phyloP scores from a whole-genome alignment of 345 rosid species.

The Firmiana major region DNA sequence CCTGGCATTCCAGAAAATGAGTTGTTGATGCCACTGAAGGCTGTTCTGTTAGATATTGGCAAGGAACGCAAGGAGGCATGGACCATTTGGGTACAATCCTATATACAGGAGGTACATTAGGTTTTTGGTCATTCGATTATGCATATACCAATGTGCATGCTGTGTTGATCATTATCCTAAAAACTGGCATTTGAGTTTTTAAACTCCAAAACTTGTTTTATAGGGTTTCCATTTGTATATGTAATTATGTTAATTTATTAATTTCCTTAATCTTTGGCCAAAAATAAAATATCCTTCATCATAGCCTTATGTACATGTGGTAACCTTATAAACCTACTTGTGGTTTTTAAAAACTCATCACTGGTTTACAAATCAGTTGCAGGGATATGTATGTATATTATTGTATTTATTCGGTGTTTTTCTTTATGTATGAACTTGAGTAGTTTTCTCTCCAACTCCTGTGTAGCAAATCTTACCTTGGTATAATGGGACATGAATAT shows the following conservation, averaged over 20 bases:
- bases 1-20: slow-evolving; percentile 53
- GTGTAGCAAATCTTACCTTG: not conserved
- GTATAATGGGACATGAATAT: not conserved
- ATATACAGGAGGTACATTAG: slow-evolving; percentile 72
- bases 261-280: not conserved
- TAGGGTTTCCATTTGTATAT: not conserved
- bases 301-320: not conserved
- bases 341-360: not conserved
- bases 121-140: not conserved
- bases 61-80: slow-evolving; percentile 95
- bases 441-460: too few relatives aligned
- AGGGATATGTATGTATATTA: not conserved
- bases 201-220: not conserved
- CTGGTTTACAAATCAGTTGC: not conserved
- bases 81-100: slow-evolving; percentile 78
- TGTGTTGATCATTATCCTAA: not conserved
- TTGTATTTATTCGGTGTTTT: not conserved
- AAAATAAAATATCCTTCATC: not conserved
- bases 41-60: slow-evolving; percentile 89
- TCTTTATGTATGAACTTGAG: too few relatives aligned
- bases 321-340: not conserved
- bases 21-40: slow-evolving; percentile 72
- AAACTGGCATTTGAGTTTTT: not conserved
- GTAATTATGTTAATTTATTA: not conserved
- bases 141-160: not conserved